Evolutionary conservation across 2,329 filamentous ascomycete genomes (phyloP).

Genomic region (Clarireedia homoeocarpa): DNA sequence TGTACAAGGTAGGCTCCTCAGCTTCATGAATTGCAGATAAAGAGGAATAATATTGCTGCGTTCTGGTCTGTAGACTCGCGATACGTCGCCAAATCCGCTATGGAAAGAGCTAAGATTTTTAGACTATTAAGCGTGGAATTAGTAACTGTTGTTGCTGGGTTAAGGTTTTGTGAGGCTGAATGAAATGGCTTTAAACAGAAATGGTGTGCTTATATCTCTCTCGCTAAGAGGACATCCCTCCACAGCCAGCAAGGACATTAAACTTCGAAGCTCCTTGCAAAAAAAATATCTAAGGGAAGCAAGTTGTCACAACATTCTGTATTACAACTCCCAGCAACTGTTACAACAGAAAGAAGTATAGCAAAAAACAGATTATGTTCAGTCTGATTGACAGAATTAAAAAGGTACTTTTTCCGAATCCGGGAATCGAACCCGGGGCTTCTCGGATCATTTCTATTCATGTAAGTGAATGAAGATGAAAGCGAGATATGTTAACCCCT

Average conservation of each 20-base stretch:
- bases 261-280: too few species aligned
- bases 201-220: too few species aligned
- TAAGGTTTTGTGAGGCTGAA: background rate
- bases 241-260: too few species aligned
- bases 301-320: too few species aligned
- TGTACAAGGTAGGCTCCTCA: constrained; percentile 33
- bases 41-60: constrained; percentile 12
- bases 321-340: too few species aligned
- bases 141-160: background rate
- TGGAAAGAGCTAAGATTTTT: constrained; percentile 12
- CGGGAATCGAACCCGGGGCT: constrained; percentile 2
- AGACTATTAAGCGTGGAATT: background rate
- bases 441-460: background rate
- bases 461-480: background rate
- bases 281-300: too few species aligned
- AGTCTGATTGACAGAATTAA: background rate
- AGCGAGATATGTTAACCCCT: constrained; percentile 2
- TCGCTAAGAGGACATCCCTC: too few species aligned
- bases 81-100: constrained; percentile 26
- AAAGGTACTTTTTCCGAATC: background rate
- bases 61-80: constrained; percentile 13
- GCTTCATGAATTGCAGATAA: constrained; percentile 28
- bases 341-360: too few species aligned
- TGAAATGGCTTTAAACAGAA: too few species aligned
- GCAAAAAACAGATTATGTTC: too few species aligned